A percentile compares a stretch with the other conserved stretches of the same genome.
Conservation (phyloP, 2,329 filamentous ascomycete genomes). For the Beauveria brongniartii region DNA sequence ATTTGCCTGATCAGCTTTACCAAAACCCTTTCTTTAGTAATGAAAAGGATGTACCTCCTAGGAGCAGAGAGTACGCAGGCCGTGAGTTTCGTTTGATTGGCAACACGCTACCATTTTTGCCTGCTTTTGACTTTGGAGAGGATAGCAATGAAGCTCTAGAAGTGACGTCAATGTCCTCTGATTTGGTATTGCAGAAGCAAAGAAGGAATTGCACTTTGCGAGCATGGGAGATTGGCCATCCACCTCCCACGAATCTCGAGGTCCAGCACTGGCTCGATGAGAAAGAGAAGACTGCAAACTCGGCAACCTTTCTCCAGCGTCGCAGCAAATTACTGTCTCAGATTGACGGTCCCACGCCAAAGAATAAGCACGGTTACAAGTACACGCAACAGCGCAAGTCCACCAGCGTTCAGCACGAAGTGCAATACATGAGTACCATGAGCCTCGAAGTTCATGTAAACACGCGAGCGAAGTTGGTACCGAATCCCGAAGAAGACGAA, state of each 20-base stretch:
- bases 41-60: constrained; percentile 72
- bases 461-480: constrained; percentile 68
- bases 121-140: constrained; percentile 63
- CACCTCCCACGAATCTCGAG: constrained; percentile 62
- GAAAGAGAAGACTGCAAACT: constrained; percentile 8
- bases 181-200: background rate
- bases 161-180: background rate
- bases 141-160: background rate
- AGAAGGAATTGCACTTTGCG: constrained; percentile 31
- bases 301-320: constrained; percentile 17
- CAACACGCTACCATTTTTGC: constrained; percentile 68
- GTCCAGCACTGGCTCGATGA: constrained; percentile 37
- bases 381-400: constrained; percentile 70
- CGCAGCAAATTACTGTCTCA: constrained; percentile 56
- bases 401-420: constrained; percentile 72
- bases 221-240: constrained; percentile 67
- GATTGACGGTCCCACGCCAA: constrained; percentile 81
- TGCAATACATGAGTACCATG: constrained; percentile 94
- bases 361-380: constrained; percentile 73
- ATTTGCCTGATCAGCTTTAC: constrained; percentile 62
- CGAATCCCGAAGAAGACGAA: constrained; percentile 86
- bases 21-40: constrained; percentile 80
- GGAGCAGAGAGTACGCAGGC: constrained; percentile 75
- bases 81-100: constrained; percentile 74
- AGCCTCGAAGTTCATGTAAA: constrained; percentile 90